Evolutionary conservation across 495 filamentous ascomycete genomes (phyloP).

Genomic region (Podospora pseudopauciseta): DNA sequence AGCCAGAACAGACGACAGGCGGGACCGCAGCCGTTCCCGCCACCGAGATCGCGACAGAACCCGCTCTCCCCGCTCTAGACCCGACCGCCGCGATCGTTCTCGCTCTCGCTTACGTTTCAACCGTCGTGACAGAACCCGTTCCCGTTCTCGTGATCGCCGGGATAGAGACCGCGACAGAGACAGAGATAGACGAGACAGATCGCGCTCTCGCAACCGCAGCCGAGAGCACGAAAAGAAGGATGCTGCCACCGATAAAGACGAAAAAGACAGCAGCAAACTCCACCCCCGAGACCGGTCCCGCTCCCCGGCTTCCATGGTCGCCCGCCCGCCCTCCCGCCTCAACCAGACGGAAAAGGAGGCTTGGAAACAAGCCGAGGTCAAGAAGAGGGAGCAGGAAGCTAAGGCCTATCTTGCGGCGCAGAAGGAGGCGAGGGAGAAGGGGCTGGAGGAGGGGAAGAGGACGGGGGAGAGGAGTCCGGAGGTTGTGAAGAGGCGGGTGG

Average conservation of each 20-base stretch:
- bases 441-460: conserved; percentile 41
- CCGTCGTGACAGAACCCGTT: conserved; percentile 28
- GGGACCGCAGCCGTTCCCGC: conserved; percentile 37
- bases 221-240: conserved; percentile 23
- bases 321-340: conserved; percentile 30
- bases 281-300: conserved; percentile 29
- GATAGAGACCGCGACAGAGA: conserved; percentile 14
- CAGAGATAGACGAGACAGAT: conserved; percentile 23
- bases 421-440: conserved; percentile 50
- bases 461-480: conserved; percentile 45
- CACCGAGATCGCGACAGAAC: conserved; percentile 29
- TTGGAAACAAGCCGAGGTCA: conserved; percentile 53
- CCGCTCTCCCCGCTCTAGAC: conserved; percentile 28
- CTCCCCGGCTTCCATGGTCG: conserved; percentile 26
- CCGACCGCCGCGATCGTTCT: conserved; percentile 31
- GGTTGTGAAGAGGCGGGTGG: conserved; percentile 41
- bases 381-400: conserved; percentile 56
- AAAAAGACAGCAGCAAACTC: conserved; percentile 7
- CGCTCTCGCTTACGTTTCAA: conserved; percentile 23
- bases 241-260: conserved; percentile 16
- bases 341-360: conserved; percentile 38
- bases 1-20: conserved; percentile 28
- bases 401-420: conserved; percentile 54
- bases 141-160: conserved; percentile 21
- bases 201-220: conserved; percentile 35